Percentiles rank a stretch among this genome's conserved stretches.
Conservation (phyloP, 768 basidiomycete genomes). For the Termitomyces sp. region DNA sequence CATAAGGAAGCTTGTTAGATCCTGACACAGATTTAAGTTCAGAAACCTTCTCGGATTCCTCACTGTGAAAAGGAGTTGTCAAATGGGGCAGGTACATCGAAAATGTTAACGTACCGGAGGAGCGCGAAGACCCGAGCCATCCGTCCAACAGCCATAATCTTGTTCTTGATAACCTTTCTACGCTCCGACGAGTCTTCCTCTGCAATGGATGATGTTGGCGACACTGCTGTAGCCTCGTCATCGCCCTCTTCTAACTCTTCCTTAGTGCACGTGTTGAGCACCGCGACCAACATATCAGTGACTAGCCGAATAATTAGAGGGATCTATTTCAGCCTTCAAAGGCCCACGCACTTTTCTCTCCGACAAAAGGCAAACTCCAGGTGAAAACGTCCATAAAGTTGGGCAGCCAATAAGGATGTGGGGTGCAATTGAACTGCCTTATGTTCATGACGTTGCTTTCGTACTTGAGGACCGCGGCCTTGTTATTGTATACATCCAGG, state of each 20-base stretch:
- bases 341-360: conserved; percentile 79
- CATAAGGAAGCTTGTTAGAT: conserved; percentile 72
- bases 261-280: conserved; percentile 92
- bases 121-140: conserved; percentile 96
- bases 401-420: conserved; percentile 96
- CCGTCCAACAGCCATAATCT: conserved; percentile 95
- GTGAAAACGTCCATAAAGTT: conserved; percentile 99
- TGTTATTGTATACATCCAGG: conserved; percentile 98
- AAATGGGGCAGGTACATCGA: neutral
- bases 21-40: conserved; percentile 92
- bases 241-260: conserved; percentile 92
- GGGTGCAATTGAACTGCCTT: conserved; percentile 94
- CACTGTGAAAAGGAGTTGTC: conserved; percentile 40
- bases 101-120: conserved; percentile 62
- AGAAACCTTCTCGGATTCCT: conserved; percentile 96
- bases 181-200: conserved; percentile 66
- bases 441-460: conserved; percentile 99
- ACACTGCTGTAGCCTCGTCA: conserved; percentile 41
- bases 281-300: conserved; percentile 97
- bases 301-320: conserved; percentile 41
- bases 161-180: conserved; percentile 92
- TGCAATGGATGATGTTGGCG: conserved; percentile 34
- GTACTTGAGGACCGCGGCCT: conserved; percentile 97
- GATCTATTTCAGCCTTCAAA: neutral
- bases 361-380: conserved; percentile 97